phyloP scores from a whole-genome alignment of 768 basidiomycete genomes.

The Holtermanniella nyarrowii region DNA sequence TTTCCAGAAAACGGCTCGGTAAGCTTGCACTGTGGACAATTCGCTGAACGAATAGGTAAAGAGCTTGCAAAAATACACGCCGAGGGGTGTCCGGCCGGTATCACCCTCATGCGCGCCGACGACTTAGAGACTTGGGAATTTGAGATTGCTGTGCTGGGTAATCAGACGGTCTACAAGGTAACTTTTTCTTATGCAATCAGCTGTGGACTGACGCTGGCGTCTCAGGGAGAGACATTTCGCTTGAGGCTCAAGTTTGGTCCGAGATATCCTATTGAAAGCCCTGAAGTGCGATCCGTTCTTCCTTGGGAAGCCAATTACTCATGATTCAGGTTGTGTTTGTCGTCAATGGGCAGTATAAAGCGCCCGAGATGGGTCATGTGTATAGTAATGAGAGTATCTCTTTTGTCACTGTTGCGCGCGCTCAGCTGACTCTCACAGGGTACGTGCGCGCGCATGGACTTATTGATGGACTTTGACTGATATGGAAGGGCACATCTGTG shows the following conservation, averaged over 20 bases:
- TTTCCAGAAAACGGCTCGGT: constrained; percentile 25
- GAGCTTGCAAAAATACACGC: constrained; percentile 31
- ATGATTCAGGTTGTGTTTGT: constrained; percentile 29
- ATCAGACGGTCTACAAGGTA: constrained; percentile 31
- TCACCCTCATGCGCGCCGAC: constrained; percentile 24
- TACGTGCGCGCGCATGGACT: neutral
- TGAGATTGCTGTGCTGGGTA: constrained; percentile 25
- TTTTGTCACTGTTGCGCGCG: no score
- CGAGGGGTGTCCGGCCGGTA: constrained; percentile 33
- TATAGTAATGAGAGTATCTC: constrained; percentile 25
- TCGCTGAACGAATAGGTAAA: constrained; percentile 19
- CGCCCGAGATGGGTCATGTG: constrained; percentile 36
- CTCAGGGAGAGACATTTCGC: constrained; percentile 32
- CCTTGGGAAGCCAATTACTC: neutral
- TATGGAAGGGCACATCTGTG: constrained; percentile 33
- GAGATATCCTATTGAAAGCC: constrained; percentile 33
- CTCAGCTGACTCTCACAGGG: neutral
- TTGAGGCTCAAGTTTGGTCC: constrained; percentile 23
- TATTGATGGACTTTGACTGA: neutral
- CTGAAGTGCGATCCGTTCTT: constrained; percentile 16
- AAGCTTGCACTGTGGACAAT: neutral
- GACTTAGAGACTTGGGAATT: constrained; percentile 30
- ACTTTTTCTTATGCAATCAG: constrained; percentile 3
- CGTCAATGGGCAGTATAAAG: constrained; percentile 18
- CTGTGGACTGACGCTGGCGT: neutral